phyloP scores from a whole-genome alignment of 192 early-diverging fungal species.

The Umbelopsis isabellina region DNA sequence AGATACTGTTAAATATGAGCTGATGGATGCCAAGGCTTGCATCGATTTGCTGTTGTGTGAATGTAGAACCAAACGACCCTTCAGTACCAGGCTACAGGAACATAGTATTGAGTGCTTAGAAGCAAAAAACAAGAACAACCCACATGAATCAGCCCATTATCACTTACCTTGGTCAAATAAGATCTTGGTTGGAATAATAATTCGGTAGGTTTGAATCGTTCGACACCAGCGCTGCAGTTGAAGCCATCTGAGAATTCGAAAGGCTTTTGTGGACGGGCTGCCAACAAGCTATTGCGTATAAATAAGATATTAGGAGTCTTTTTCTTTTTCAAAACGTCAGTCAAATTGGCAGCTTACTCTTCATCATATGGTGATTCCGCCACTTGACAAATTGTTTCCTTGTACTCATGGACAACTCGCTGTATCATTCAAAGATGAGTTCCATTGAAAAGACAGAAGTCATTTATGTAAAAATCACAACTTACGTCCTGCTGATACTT shows the following conservation, averaged over 20 bases:
- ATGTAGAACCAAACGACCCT: neutral
- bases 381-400: slow-evolving; percentile 91
- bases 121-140: too few relatives aligned
- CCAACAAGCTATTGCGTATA: slow-evolving; percentile 45
- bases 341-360: slow-evolving; percentile 48
- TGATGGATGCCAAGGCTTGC: slow-evolving; percentile 67
- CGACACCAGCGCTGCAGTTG: slow-evolving; percentile 77
- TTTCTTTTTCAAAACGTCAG: neutral
- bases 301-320: neutral
- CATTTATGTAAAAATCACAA: neutral
- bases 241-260: slow-evolving; percentile 97
- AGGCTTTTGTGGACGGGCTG: slow-evolving; percentile 73
- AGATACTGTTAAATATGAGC: slow-evolving; percentile 74
- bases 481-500: slow-evolving; percentile 71
- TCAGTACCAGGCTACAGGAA: neutral
- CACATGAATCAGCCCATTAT: neutral
- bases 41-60: slow-evolving; percentile 33
- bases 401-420: slow-evolving; percentile 89
- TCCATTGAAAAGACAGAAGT: neutral
- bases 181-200: slow-evolving; percentile 81
- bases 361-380: slow-evolving; percentile 73
- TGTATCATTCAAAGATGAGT: slow-evolving; percentile 29
- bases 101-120: neutral
- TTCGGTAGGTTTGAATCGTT: slow-evolving; percentile 86
- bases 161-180: slow-evolving; percentile 50